These are phyloP conservation scores for Talaromyces verruculosus DNA, from an alignment of 2,329 filamentous ascomycete genomes.

Conservation along the genomic window DNA sequence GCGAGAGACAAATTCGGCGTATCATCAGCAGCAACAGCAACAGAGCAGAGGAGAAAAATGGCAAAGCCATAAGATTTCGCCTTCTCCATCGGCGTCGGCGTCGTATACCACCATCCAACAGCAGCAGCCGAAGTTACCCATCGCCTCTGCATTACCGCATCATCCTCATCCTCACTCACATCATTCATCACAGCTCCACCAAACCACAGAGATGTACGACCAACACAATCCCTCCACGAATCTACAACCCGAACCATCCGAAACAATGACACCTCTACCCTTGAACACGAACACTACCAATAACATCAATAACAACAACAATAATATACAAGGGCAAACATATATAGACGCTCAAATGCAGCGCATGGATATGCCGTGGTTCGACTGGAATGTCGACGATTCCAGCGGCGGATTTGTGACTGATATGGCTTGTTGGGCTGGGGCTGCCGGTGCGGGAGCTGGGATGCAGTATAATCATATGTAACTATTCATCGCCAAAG, in stretches of 20 bases:
- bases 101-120: neutral
- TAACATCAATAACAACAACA: neutral
- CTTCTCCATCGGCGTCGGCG: neutral
- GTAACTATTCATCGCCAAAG: neutral
- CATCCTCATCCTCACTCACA: neutral
- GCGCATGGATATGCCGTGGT: constrained; percentile 17
- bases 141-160: neutral
- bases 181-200: neutral
- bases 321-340: neutral
- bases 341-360: neutral
- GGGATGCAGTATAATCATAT: constrained; percentile 20
- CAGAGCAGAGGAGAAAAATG: neutral
- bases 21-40: neutral
- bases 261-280: neutral
- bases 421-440: constrained; percentile 19
- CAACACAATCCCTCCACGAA: neutral
- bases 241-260: neutral
- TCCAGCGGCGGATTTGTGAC: constrained; percentile 22
- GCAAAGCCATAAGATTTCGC: neutral
- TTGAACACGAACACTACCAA: neutral
- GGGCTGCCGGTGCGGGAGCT: neutral
- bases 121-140: neutral
- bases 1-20: neutral
- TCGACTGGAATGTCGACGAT: constrained; percentile 21
- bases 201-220: neutral